phyloP scores from a whole-genome alignment of 129 eudicot species.

The Deinandra increscens region DNA sequence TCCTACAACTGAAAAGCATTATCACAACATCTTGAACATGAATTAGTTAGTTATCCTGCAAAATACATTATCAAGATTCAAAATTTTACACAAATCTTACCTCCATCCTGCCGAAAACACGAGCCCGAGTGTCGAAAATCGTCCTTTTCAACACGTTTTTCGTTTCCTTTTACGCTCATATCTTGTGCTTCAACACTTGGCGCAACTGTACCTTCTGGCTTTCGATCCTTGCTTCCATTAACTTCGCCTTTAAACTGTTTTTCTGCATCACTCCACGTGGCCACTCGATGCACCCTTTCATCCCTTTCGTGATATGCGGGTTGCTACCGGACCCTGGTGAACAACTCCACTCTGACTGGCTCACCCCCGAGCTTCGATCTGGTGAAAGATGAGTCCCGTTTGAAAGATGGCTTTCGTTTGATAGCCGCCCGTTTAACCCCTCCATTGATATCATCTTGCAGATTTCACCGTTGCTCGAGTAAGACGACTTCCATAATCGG shows the following conservation, averaged over 20 bases:
- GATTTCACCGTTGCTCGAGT: conserved; percentile 57
- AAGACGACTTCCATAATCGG: conserved; percentile 61
- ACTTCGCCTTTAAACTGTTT: conserved; percentile 69
- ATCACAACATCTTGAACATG: conserved; percentile 24
- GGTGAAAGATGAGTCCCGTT: conserved; percentile 55
- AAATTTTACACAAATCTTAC: conserved; percentile 26
- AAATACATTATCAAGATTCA: conserved; percentile 21
- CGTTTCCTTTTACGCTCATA: conserved; percentile 18
- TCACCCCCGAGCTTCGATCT: conserved; percentile 45
- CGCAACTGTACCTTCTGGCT: conserved; percentile 83
- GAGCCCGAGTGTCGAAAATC: background rate
- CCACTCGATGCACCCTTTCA: conserved; percentile 97
- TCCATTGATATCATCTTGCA: conserved; percentile 68
- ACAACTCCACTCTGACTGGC: conserved; percentile 71
- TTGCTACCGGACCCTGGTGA: conserved; percentile 70
- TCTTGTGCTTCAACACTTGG: conserved; percentile 92
- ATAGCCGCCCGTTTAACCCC: conserved; percentile 67
- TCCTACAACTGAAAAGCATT: conserved; percentile 27
- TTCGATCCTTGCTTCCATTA: conserved; percentile 80
- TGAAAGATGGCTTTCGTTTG: conserved; percentile 47
- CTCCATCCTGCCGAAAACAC: background rate
- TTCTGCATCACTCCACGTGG: conserved; percentile 71
- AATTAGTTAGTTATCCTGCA: conserved; percentile 12
- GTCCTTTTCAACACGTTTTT: background rate
- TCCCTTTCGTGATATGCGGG: conserved; percentile 58